phyloP scores from a whole-genome alignment of 768 basidiomycete genomes.

The Hebeloma cylindrosporum region DNA sequence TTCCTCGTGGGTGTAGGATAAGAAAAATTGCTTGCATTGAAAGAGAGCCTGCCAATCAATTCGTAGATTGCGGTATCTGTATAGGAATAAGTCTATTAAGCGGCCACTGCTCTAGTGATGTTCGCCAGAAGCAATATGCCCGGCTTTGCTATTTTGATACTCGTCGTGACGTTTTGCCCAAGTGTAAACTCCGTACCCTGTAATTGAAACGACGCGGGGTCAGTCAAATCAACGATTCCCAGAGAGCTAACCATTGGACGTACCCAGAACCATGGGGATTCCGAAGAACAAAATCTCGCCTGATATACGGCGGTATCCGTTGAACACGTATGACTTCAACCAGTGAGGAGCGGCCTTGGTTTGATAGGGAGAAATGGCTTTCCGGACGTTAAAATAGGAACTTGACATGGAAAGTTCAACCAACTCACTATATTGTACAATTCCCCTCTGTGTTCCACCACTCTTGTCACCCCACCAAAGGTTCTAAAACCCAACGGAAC shows the following conservation, averaged over 20 bases:
- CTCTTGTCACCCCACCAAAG: slow-evolving; percentile 88
- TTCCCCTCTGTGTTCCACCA: slow-evolving; percentile 66
- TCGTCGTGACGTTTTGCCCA: slow-evolving; percentile 74
- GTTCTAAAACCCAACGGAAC: slow-evolving; percentile 45
- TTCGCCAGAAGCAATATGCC: slow-evolving; percentile 53
- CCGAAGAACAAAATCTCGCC: slow-evolving; percentile 76
- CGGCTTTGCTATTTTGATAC: slow-evolving; percentile 80
- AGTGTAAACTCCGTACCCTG: slow-evolving; percentile 76
- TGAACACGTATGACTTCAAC: slow-evolving; percentile 78
- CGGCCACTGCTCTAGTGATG: slow-evolving; percentile 33
- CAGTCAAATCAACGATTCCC: neutral
- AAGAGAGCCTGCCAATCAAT: no score
- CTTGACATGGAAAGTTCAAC: neutral
- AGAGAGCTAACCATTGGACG: slow-evolving; percentile 36
- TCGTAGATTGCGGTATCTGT: neutral
- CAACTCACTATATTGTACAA: slow-evolving; percentile 77
- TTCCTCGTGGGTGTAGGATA: no score
- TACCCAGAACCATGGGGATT: slow-evolving; percentile 76
- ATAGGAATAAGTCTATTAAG: slow-evolving; percentile 17
- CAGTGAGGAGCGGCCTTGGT: slow-evolving; percentile 71
- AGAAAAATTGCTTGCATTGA: no score
- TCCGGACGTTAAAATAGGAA: slow-evolving; percentile 1
- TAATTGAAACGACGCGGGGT: neutral
- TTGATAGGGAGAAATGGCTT: slow-evolving; percentile 84
- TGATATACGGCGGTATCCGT: slow-evolving; percentile 77